Evolutionary conservation across 2,329 filamentous ascomycete genomes (phyloP).

Genomic region (Stagonosporopsis chrysanthemi): DNA sequence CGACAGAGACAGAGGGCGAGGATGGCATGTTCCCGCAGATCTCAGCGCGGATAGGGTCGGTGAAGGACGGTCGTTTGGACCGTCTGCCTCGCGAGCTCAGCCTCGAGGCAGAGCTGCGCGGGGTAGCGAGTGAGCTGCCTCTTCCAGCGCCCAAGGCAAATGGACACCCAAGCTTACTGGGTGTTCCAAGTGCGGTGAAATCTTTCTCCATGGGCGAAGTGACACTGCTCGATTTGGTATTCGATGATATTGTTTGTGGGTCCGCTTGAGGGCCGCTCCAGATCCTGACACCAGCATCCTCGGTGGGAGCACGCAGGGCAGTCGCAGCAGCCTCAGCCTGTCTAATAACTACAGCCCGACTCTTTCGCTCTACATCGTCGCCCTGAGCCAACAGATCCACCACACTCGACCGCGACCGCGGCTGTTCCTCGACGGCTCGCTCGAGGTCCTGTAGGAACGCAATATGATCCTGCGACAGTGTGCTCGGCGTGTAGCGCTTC

Average conservation of each 20-base stretch:
- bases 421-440: slow-evolving; percentile 40
- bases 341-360: slow-evolving; percentile 43
- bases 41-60: slow-evolving; percentile 53
- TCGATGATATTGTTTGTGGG: slow-evolving; percentile 30
- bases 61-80: slow-evolving; percentile 53
- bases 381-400: slow-evolving; percentile 46
- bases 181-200: slow-evolving; percentile 85
- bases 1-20: slow-evolving; percentile 57
- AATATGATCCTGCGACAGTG: slow-evolving; percentile 50
- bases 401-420: slow-evolving; percentile 39
- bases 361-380: slow-evolving; percentile 45
- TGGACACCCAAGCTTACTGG: slow-evolving; percentile 80
- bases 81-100: slow-evolving; percentile 46
- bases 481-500: slow-evolving; percentile 50
- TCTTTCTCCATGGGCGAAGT: slow-evolving; percentile 75
- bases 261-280: slow-evolving; percentile 52
- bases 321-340: slow-evolving; percentile 45
- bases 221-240: slow-evolving; percentile 45
- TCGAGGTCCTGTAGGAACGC: slow-evolving; percentile 51
- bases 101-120: slow-evolving; percentile 51
- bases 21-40: slow-evolving; percentile 53
- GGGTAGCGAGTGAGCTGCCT: slow-evolving; percentile 54
- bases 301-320: slow-evolving; percentile 33
- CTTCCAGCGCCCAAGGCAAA: slow-evolving; percentile 66
- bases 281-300: slow-evolving; percentile 48